phyloP scores from a whole-genome alignment of 352 stramenopile genomes.

The Peronospora destructor region DNA sequence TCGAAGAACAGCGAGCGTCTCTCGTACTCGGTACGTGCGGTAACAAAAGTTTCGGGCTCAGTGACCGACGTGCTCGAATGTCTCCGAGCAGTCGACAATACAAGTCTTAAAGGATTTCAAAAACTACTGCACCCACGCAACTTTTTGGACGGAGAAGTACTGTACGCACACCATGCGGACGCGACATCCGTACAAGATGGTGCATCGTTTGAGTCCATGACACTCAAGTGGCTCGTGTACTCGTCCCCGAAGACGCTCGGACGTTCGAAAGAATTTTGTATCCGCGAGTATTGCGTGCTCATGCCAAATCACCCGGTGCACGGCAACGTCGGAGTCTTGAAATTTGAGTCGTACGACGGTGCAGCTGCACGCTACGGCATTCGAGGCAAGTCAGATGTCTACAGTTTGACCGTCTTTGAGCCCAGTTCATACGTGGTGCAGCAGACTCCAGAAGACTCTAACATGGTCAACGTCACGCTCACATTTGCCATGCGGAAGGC shows the following conservation, averaged over 20 bases:
- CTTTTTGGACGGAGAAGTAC: slow-evolving; percentile 74
- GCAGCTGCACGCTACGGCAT: slow-evolving; percentile 64
- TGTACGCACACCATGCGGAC: slow-evolving; percentile 47
- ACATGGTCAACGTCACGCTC: slow-evolving; percentile 55
- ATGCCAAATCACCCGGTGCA: slow-evolving; percentile 49
- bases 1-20: slow-evolving; percentile 80
- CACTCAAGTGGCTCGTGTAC: slow-evolving; percentile 80
- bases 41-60: slow-evolving; percentile 56
- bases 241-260: slow-evolving; percentile 72
- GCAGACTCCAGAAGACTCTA: slow-evolving; percentile 55
- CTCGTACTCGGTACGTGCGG: slow-evolving; percentile 62
- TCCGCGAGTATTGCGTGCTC: slow-evolving; percentile 74
- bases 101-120: slow-evolving; percentile 55
- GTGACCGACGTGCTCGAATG: slow-evolving; percentile 76
- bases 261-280: slow-evolving; percentile 74
- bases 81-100: slow-evolving; percentile 54
- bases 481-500: slow-evolving; percentile 80
- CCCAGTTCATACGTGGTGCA: slow-evolving; percentile 67
- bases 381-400: slow-evolving; percentile 61
- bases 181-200: slow-evolving; percentile 8
- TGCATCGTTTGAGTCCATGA: slow-evolving; percentile 47
- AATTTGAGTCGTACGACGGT: slow-evolving; percentile 82
- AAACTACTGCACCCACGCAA: slow-evolving; percentile 70
- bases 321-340: slow-evolving; percentile 56
- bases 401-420: slow-evolving; percentile 75